A percentile compares a stretch with the other conserved stretches of the same genome.
phyloP scores from a whole-genome alignment of 257 asterid genomes.

The Fraxinus quadrangulata region DNA sequence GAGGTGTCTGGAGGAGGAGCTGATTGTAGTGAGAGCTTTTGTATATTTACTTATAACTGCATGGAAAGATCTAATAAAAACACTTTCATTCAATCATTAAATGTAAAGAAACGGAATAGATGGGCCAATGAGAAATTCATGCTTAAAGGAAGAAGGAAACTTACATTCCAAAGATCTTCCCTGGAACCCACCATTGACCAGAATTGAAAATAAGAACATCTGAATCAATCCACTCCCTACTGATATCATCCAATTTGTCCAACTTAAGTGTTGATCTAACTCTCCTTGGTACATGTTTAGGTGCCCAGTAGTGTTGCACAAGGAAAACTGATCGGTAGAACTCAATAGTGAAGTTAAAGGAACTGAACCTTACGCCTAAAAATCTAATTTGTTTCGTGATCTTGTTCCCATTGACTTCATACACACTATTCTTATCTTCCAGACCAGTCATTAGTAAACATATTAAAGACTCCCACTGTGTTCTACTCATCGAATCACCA shows the following conservation, averaged over 20 bases:
- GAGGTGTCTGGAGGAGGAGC: not conserved
- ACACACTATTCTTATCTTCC: conserved; percentile 61
- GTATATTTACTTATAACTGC: not conserved
- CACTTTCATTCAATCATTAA: not conserved
- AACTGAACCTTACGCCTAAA: conserved; percentile 64
- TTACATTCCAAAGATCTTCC: conserved; percentile 72
- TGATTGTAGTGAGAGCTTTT: not conserved
- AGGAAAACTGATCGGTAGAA: conserved; percentile 79
- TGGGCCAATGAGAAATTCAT: conserved; percentile 1
- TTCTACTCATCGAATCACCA: conserved; percentile 84
- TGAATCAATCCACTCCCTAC: conserved; percentile 63
- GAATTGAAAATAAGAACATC: conserved; percentile 72
- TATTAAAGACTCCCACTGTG: conserved; percentile 87
- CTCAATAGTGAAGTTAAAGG: conserved; percentile 66
- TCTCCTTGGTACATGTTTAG: conserved; percentile 58
- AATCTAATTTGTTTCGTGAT: conserved; percentile 67
- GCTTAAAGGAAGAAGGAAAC: conserved; percentile 24
- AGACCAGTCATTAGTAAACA: conserved; percentile 72
- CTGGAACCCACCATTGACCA: conserved; percentile 87
- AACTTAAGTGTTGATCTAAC: conserved; percentile 62
- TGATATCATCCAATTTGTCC: conserved; percentile 66
- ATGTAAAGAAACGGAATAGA: conserved; percentile 19
- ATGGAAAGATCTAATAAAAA: conserved; percentile 1
- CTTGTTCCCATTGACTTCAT: conserved; percentile 64
- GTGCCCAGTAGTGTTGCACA: conserved; percentile 65